Percentiles rank a stretch among this genome's conserved stretches.
Evolutionary conservation across 306 rosid species (phyloP).

Genomic region (Quercus agrifolia): DNA sequence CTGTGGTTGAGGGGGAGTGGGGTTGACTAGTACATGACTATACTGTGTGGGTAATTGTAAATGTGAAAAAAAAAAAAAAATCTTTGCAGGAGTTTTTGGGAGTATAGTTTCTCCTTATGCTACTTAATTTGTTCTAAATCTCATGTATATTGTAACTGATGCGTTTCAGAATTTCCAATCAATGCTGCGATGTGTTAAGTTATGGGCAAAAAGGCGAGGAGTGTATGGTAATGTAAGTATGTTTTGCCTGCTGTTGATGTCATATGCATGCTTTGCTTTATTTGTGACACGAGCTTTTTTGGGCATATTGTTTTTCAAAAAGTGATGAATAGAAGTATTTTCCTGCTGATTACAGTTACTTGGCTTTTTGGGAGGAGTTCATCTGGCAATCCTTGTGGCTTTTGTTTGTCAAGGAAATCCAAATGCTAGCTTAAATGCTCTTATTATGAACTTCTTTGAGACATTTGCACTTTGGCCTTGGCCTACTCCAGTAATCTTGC

Average conservation of each 20-base stretch:
- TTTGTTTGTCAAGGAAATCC: conserved; percentile 36
- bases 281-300: conserved; percentile 5
- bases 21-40: neutral
- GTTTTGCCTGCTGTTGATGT: conserved; percentile 1
- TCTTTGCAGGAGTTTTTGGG: neutral
- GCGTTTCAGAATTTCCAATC: conserved; percentile 42
- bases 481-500: conserved; percentile 42
- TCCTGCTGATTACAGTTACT: conserved; percentile 26
- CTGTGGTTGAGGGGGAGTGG: neutral
- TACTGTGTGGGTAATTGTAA: neutral
- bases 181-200: conserved; percentile 41
- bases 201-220: conserved; percentile 57
- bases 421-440: conserved; percentile 29
- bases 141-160: conserved; percentile 5
- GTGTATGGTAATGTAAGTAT: conserved; percentile 53
- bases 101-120: neutral
- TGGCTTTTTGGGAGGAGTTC: conserved; percentile 53
- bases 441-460: conserved; percentile 36
- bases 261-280: conserved; percentile 7
- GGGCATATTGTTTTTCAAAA: neutral
- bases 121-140: neutral
- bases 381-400: conserved; percentile 41
- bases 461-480: conserved; percentile 48
- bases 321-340: conserved; percentile 1
- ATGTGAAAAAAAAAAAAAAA: neutral